Evolutionary conservation across 176 grass and related monocot genomes (phyloP), one percentile per base, ranked within the genome.

Genomic region (Sorghum bicolor): DNA sequence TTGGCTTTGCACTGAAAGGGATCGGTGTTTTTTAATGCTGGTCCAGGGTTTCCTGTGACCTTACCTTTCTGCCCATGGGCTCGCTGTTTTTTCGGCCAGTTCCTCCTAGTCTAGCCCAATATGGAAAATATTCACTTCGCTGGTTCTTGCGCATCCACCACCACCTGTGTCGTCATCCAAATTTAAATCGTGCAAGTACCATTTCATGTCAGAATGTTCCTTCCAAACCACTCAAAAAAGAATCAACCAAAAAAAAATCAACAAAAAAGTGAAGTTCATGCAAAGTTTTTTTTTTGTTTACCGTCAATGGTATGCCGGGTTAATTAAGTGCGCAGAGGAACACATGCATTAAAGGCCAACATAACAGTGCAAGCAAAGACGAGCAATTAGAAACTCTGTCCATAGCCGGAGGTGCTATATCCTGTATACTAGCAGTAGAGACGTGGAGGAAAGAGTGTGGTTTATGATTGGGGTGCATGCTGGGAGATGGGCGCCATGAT

Each of bases 1-100:
- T 48, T 79, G 67, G 67, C 80, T 86, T 86, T 39, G 84, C 84
- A 61, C 84, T 39, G 79, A 86, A 90, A 90, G 38, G 87, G 66
- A 66, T 25, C 8, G 19, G 44, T 6, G 20, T 45, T 69, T 72
- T 81, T 76, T 85, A 64, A 63, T 81, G 77, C 25, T 14, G 36
- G 70, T 67, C 63, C 69, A 32, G 62, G 45, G 76, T 38, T 76
- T 40, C 48, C 29, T 44, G 44, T 38, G 37, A 36, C 73, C 44
- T 86, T 70, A 31, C 34, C 61, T 37, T 45, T n/a, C n/a, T 74
- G 24, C 57, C 38, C 43, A 39, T 67, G 78, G 58, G 82, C 41
- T 85, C 36, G 39, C 32, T 20, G 28, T n/a, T 16, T 29, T 25
- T 37, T 25, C 9, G 50, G 25, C 31, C 28, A 10, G 29, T 39